Conservation (phyloP, 2,329 filamentous ascomycete genomes). For the Xylariaceae sp. region DNA sequence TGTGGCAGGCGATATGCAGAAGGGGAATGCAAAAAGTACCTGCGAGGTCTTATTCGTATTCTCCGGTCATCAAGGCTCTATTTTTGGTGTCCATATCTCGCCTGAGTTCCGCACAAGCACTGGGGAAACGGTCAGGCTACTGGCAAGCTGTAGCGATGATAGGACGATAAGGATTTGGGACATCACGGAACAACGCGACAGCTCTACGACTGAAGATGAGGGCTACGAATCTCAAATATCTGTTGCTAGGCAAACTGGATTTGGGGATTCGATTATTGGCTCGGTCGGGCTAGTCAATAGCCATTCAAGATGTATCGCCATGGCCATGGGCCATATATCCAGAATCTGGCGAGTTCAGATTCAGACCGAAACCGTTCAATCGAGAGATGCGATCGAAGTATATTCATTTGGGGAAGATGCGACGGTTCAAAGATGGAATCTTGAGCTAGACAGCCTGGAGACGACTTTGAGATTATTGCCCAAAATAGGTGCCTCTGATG, state of each 20-base stretch:
- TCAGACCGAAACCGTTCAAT: constrained; percentile 23
- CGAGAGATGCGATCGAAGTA: constrained; percentile 42
- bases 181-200: constrained; percentile 53
- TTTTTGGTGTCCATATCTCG: constrained; percentile 86
- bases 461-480: not conserved
- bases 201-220: constrained; percentile 30
- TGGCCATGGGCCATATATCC: constrained; percentile 80
- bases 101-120: constrained; percentile 41
- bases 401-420: constrained; percentile 85
- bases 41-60: constrained; percentile 52
- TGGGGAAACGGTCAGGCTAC: constrained; percentile 50
- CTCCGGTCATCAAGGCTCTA: constrained; percentile 79
- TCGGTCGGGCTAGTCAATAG: constrained; percentile 28
- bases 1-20: not conserved
- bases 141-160: constrained; percentile 94
- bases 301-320: constrained; percentile 52
- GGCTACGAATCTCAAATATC: constrained; percentile 27
- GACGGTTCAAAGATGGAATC: constrained; percentile 67
- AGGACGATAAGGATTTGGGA: constrained; percentile 87
- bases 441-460: constrained; percentile 37
- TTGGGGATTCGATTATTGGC: constrained; percentile 43
- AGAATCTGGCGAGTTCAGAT: constrained; percentile 87
- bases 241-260: constrained; percentile 57
- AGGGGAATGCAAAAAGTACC: not conserved
- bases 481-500: not conserved